Percentiles rank a stretch among this genome's conserved stretches.
phyloP scores from a whole-genome alignment of 2,329 filamentous ascomycete species.

The Verticillium isaacii region DNA sequence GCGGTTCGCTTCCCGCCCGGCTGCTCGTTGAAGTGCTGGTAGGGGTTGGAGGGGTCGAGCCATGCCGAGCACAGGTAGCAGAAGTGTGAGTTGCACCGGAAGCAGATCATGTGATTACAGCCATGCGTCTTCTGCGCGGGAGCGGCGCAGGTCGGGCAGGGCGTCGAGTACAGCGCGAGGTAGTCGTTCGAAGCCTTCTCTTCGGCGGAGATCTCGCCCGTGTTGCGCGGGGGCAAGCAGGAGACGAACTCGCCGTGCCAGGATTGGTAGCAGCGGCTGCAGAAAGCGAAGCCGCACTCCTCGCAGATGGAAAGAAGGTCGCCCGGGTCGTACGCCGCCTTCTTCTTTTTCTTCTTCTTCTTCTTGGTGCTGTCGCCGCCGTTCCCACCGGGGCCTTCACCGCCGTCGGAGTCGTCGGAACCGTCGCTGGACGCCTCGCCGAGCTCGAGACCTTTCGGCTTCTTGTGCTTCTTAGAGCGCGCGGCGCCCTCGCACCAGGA shows the following conservation, averaged over 20 bases:
- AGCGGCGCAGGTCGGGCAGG: constrained; percentile 82
- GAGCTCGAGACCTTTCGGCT: constrained; percentile 62
- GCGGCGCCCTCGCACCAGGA: constrained; percentile 91
- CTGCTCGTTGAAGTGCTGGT: constrained; percentile 77
- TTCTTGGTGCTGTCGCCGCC: constrained; percentile 13
- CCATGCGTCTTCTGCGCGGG: constrained; percentile 87
- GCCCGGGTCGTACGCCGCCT: constrained; percentile 32
- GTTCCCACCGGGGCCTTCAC: constrained; percentile 22
- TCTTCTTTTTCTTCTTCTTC: constrained; percentile 14
- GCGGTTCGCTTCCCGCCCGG: constrained; percentile 46
- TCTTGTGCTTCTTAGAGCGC: constrained; percentile 67
- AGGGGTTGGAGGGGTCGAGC: constrained; percentile 77
- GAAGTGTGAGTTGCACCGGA: constrained; percentile 85
- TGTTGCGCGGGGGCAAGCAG: constrained; percentile 62
- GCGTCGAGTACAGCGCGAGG: constrained; percentile 72
- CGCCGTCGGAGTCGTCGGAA: constrained; percentile 40
- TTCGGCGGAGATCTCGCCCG: constrained; percentile 71
- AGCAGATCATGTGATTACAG: constrained; percentile 97
- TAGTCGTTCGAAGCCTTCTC: constrained; percentile 86
- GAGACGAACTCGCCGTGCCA: constrained; percentile 85
- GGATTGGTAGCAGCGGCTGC: constrained; percentile 61
- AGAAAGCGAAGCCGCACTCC: constrained; percentile 88
- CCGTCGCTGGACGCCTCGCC: constrained; percentile 48
- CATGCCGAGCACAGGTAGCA: constrained; percentile 93
- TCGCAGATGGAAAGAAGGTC: constrained; percentile 81